Percentiles rank a stretch among this genome's conserved stretches.
phyloP scores from a whole-genome alignment of 106 monocot species.

The Dactylorhiza incarnata region DNA sequence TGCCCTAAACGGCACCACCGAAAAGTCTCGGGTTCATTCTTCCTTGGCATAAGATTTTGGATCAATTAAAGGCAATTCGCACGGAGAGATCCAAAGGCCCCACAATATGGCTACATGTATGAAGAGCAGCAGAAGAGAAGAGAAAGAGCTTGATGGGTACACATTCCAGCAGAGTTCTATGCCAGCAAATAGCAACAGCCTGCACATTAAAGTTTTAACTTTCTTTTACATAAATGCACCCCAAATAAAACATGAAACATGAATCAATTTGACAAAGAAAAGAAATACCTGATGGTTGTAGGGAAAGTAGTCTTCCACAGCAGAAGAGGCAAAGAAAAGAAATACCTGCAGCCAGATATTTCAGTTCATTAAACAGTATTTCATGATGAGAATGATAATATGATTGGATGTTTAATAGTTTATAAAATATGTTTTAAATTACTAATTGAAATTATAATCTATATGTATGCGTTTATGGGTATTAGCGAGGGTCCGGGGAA shows the following conservation, averaged over 20 bases:
- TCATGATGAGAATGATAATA: background rate
- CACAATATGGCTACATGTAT: constrained; percentile 61
- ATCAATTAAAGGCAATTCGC: constrained; percentile 36
- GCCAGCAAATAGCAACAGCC: constrained; percentile 59
- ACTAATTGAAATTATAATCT: too few species aligned
- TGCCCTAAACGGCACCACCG: too few species aligned
- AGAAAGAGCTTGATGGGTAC: constrained; percentile 71
- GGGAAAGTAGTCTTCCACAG: constrained; percentile 89
- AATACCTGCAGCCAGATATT: constrained; percentile 60
- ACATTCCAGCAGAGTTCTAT: constrained; percentile 97
- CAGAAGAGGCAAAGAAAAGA: constrained; percentile 90
- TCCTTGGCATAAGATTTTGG: background rate
- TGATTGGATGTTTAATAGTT: background rate
- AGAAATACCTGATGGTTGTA: constrained; percentile 40
- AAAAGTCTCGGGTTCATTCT: background rate
- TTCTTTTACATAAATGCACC: background rate
- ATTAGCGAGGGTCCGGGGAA: too few species aligned
- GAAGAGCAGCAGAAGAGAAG: constrained; percentile 56
- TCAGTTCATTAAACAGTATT: background rate
- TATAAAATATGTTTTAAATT: background rate
- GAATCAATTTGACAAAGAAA: too few species aligned
- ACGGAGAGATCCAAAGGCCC: constrained; percentile 66
- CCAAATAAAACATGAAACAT: background rate
- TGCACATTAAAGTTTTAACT: constrained; percentile 13
- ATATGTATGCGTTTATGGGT: too few species aligned